A percentile compares a stretch with the other conserved stretches of the same genome.
Conservation (phyloP, 495 filamentous ascomycete species). For the Daldinia grandis region DNA sequence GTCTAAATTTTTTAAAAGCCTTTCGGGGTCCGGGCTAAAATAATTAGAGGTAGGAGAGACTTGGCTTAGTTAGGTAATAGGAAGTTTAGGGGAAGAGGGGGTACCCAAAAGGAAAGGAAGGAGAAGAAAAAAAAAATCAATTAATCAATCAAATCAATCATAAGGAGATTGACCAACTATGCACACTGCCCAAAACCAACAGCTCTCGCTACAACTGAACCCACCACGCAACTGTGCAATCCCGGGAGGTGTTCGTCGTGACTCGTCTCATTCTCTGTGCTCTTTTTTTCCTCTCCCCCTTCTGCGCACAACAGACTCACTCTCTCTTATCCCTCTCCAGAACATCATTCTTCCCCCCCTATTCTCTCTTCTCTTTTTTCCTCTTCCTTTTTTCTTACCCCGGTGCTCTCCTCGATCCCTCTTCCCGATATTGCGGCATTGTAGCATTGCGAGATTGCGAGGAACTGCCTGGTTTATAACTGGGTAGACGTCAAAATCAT, state of each 20-base stretch:
- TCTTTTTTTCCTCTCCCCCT: conserved; percentile 17
- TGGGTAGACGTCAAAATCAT: background rate
- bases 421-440: conserved; percentile 20
- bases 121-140: conserved; percentile 13
- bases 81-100: conserved; percentile 22
- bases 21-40: conserved; percentile 28
- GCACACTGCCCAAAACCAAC: conserved; percentile 39
- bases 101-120: conserved; percentile 8
- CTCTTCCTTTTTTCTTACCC: conserved; percentile 43
- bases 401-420: conserved; percentile 25
- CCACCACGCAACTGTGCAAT: conserved; percentile 35
- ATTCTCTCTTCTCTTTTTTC: conserved; percentile 11
- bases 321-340: conserved; percentile 35
- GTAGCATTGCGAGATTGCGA: conserved; percentile 19
- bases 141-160: conserved; percentile 13
- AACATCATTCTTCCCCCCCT: conserved; percentile 41
- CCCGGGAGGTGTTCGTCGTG: conserved; percentile 32
- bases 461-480: conserved; percentile 25
- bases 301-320: conserved; percentile 15
- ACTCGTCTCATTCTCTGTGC: conserved; percentile 33
- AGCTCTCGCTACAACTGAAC: conserved; percentile 39
- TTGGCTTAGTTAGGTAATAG: conserved; percentile 20
- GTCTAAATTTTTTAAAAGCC: conserved; percentile 10
- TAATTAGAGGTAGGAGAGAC: conserved; percentile 13
- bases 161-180: conserved; percentile 45